Percentiles rank a stretch among this genome's conserved stretches.
Conservation (phyloP, 1,284 basidiomycete species). For the Coniferiporia weirii region DNA sequence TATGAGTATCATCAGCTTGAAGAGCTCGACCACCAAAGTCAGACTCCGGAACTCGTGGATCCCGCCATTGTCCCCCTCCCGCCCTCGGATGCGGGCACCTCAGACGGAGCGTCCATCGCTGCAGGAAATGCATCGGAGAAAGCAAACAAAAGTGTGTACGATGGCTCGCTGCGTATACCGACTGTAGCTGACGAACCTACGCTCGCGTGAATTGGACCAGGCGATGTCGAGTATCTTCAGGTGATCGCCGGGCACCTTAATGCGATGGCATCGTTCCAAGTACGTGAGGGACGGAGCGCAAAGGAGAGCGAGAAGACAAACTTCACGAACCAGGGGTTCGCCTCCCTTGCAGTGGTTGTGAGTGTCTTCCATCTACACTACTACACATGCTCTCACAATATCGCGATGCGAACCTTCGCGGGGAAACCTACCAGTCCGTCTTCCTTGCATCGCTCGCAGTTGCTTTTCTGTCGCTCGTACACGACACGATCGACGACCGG, state of each 20-base stretch:
- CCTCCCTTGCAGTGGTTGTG: background rate
- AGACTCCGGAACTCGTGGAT: too few species aligned
- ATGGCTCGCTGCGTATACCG: too few species aligned
- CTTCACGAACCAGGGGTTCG: background rate
- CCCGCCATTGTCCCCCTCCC: too few species aligned
- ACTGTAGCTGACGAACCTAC: too few species aligned
- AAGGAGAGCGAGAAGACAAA: background rate
- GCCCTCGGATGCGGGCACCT: too few species aligned
- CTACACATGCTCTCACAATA: background rate
- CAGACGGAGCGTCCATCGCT: too few species aligned
- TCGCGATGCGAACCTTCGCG: background rate
- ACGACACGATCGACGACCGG: background rate
- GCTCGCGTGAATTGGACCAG: background rate
- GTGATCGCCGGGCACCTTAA: background rate
- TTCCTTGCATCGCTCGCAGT: background rate
- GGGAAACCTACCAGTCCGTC: background rate
- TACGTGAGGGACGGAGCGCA: background rate
- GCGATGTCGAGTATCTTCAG: background rate
- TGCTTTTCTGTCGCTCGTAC: background rate
- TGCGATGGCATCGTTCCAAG: background rate
- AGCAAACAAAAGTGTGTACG: too few species aligned
- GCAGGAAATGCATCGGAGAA: too few species aligned
- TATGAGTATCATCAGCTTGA: too few species aligned
- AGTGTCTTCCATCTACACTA: background rate
- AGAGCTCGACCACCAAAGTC: too few species aligned